These are phyloP conservation scores for Globisporangium lucens DNA, from an alignment of 352 stramenopile species.

Conservation along the genomic window DNA sequence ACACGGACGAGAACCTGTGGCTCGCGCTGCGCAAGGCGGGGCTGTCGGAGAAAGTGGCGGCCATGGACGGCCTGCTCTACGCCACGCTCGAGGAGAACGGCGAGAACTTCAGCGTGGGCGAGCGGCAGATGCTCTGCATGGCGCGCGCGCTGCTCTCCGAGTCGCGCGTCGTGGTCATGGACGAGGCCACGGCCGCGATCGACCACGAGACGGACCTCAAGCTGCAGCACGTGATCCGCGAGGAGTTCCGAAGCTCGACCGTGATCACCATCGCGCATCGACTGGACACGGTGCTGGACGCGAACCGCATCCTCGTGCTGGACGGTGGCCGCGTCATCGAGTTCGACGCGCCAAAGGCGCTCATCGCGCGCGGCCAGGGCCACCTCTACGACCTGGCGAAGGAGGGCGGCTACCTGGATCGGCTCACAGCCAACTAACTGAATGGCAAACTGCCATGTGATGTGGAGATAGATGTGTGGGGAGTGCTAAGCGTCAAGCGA, in stretches of 20 bases:
- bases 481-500: background rate
- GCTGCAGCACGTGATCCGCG: constrained; percentile 79
- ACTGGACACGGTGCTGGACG: constrained; percentile 97
- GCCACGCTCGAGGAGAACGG: constrained; percentile 85
- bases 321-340: constrained; percentile 88
- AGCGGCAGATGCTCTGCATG: constrained; percentile 96
- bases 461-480: background rate
- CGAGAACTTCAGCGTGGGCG: constrained; percentile 92
- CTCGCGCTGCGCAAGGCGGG: constrained; percentile 29
- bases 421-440: constrained; percentile 8
- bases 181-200: constrained; percentile 76
- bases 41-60: constrained; percentile 54
- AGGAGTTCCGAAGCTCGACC: constrained; percentile 90
- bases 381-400: constrained; percentile 40
- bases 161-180: constrained; percentile 83
- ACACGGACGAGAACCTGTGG: constrained; percentile 65
- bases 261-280: constrained; percentile 96
- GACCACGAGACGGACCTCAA: constrained; percentile 79
- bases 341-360: constrained; percentile 67
- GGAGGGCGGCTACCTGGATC: constrained; percentile 43
- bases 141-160: constrained; percentile 92
- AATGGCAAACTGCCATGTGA: background rate
- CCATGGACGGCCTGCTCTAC: constrained; percentile 55
- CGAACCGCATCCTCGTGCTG: constrained; percentile 95
- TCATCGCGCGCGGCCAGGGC: constrained; percentile 41